Percentiles rank a stretch among this genome's conserved stretches.
Evolutionary conservation across 2,329 filamentous ascomycete species (phyloP).

Genomic region (Eutypa lata): DNA sequence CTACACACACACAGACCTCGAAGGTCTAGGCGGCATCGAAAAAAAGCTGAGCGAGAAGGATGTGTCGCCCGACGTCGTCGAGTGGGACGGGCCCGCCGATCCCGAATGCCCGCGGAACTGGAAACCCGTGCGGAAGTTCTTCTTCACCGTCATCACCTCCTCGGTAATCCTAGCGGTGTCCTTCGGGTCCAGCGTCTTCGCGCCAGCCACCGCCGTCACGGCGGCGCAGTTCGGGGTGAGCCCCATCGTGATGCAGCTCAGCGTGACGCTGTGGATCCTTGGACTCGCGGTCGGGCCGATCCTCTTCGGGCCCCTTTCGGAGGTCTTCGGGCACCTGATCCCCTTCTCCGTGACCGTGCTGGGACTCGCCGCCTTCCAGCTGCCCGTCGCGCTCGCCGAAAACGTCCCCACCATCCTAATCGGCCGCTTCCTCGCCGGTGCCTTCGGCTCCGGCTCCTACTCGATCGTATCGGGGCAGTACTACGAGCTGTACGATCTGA

Average conservation of each 20-base stretch:
- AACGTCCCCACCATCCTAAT: slow-evolving; percentile 14
- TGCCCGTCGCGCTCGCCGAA: slow-evolving; percentile 14
- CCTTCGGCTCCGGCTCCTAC: slow-evolving; percentile 10
- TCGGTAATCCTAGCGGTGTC: slow-evolving; percentile 12
- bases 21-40: neutral
- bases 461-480: slow-evolving; percentile 14
- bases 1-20: neutral
- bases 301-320: slow-evolving; percentile 13
- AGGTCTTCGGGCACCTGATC: slow-evolving; percentile 12
- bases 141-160: slow-evolving; percentile 11
- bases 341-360: slow-evolving; percentile 9
- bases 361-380: slow-evolving; percentile 14
- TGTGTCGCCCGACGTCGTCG: slow-evolving; percentile 2
- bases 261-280: slow-evolving; percentile 11
- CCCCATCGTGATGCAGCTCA: slow-evolving; percentile 12
- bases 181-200: slow-evolving; percentile 17
- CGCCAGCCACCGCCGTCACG: slow-evolving; percentile 8
- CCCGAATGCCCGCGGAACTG: slow-evolving; percentile 15
- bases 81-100: slow-evolving; percentile 16
- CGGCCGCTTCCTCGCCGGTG: slow-evolving; percentile 17
- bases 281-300: slow-evolving; percentile 12
- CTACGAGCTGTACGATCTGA: slow-evolving; percentile 16
- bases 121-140: slow-evolving; percentile 7
- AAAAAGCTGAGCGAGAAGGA: neutral
- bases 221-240: slow-evolving; percentile 11